A percentile compares a stretch with the other conserved stretches of the same genome.
Conservation (phyloP, 768 basidiomycete species). For the Tephrocybe sp. region DNA sequence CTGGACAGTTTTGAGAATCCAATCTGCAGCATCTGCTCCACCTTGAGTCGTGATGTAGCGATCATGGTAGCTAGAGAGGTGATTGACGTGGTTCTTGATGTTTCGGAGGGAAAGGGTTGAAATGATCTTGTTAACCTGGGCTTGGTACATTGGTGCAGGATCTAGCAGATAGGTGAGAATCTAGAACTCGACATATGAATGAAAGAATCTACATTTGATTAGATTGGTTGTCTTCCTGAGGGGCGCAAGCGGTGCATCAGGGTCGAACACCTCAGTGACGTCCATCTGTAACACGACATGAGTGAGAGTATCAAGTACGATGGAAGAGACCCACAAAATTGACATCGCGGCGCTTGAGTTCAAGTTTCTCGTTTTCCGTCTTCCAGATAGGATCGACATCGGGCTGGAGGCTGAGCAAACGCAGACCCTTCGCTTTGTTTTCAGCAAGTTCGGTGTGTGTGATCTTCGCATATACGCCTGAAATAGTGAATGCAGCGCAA, state of each 20-base stretch:
- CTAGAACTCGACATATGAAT: no score
- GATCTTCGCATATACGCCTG: constrained; percentile 13
- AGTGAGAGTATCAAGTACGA: not conserved
- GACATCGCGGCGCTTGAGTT: constrained; percentile 20
- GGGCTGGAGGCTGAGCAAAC: constrained; percentile 27
- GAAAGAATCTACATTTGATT: not conserved
- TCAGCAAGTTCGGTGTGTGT: constrained; percentile 21
- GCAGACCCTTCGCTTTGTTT: constrained; percentile 30
- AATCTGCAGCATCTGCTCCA: constrained; percentile 32
- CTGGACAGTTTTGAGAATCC: constrained; percentile 29
- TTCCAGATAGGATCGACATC: constrained; percentile 31
- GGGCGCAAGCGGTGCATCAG: not conserved
- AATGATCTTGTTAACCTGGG: constrained; percentile 22
- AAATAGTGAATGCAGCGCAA: not conserved
- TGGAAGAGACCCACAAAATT: constrained; percentile 24
- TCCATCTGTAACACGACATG: not conserved
- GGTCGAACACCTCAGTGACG: constrained; percentile 3
- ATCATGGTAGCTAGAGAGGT: constrained; percentile 32
- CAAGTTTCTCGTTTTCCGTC: constrained; percentile 29
- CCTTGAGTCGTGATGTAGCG: constrained; percentile 31
- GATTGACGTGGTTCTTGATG: constrained; percentile 28
- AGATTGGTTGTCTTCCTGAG: not conserved
- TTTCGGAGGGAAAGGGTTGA: constrained; percentile 20
- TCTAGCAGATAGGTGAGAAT: constrained; percentile 10
- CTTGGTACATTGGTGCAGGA: constrained; percentile 24